These are phyloP conservation scores for Zalaria sp. DNA, from an alignment of 2,329 filamentous ascomycete genomes.

Conservation along the genomic window DNA sequence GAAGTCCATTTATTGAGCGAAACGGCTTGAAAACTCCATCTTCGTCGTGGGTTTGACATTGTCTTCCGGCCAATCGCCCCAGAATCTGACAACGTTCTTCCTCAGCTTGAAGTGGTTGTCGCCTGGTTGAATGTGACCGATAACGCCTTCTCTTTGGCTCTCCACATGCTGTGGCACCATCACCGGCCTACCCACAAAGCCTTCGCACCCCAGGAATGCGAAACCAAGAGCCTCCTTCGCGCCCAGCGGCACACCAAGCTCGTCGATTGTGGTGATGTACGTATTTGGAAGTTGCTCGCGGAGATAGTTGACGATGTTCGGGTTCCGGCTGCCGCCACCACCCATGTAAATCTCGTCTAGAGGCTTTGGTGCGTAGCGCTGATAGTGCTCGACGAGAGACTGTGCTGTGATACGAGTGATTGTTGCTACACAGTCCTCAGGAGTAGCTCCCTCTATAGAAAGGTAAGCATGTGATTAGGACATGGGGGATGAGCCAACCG, in stretches of 20 bases:
- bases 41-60: no score
- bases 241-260: slow-evolving; percentile 5
- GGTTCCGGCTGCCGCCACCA: slow-evolving; percentile 14
- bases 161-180: not conserved
- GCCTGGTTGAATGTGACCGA: slow-evolving; percentile 1
- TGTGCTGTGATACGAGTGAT: slow-evolving; percentile 14
- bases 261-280: slow-evolving; percentile 6
- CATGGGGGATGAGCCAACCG: not conserved
- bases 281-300: not conserved
- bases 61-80: no score
- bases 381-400: slow-evolving; percentile 10
- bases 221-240: slow-evolving; percentile 3
- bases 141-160: not conserved
- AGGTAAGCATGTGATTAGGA: no score
- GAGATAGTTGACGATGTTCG: slow-evolving; percentile 15
- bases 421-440: slow-evolving; percentile 12
- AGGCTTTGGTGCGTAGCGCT: slow-evolving; percentile 7
- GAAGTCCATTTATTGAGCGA: no score
- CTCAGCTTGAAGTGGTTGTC: not conserved
- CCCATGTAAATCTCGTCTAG: slow-evolving; percentile 15
- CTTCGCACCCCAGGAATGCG: not conserved
- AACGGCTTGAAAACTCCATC: no score
- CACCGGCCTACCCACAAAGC: not conserved
- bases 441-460: not conserved
- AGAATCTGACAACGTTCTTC: no score